These are phyloP conservation scores for Pichia sp. DNA, from an alignment of 1,139 yeast species.

Conservation along the genomic window DNA sequence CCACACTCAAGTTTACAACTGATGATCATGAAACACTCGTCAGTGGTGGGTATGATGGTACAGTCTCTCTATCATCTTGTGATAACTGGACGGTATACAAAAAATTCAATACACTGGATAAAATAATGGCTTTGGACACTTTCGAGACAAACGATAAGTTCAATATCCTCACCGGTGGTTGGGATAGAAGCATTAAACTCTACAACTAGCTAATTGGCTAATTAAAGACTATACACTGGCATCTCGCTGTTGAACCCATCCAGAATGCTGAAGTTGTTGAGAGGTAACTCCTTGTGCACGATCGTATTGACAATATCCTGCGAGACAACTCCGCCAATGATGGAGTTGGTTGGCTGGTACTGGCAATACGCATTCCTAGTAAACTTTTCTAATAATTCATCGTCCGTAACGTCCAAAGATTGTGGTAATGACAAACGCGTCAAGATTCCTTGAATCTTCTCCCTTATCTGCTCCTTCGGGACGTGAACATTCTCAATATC, in stretches of 20 bases:
- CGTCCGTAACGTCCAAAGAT: constrained; percentile 20
- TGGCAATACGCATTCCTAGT: constrained; percentile 55
- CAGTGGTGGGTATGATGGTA: constrained; percentile 67
- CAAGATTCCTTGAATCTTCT: constrained; percentile 26
- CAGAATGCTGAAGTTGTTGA: constrained; percentile 71
- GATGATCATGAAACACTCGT: constrained; percentile 38
- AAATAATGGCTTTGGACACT: constrained; percentile 55
- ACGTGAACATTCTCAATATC: constrained; percentile 19
- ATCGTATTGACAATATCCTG: constrained; percentile 86
- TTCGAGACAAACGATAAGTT: constrained; percentile 29
- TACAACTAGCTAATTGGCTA: constrained; percentile 29
- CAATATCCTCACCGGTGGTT: constrained; percentile 59
- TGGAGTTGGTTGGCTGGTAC: constrained; percentile 79
- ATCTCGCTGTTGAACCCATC: constrained; percentile 68
- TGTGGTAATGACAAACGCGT: constrained; percentile 32
- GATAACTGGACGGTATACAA: constrained; percentile 65
- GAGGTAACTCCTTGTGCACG: constrained; percentile 70
- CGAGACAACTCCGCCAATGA: constrained; percentile 82
- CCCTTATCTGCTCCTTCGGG: constrained; percentile 20
- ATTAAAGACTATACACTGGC: constrained; percentile 56
- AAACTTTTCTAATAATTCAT: constrained; percentile 35
- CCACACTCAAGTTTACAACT: constrained; percentile 55
- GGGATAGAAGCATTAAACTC: constrained; percentile 73
- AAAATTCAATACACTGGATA: constrained; percentile 54
- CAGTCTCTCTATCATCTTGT: constrained; percentile 55